A percentile compares a stretch with the other conserved stretches of the same genome.
phyloP scores from a whole-genome alignment of 2,329 filamentous ascomycete species.

The Rhinocladiella similis region DNA sequence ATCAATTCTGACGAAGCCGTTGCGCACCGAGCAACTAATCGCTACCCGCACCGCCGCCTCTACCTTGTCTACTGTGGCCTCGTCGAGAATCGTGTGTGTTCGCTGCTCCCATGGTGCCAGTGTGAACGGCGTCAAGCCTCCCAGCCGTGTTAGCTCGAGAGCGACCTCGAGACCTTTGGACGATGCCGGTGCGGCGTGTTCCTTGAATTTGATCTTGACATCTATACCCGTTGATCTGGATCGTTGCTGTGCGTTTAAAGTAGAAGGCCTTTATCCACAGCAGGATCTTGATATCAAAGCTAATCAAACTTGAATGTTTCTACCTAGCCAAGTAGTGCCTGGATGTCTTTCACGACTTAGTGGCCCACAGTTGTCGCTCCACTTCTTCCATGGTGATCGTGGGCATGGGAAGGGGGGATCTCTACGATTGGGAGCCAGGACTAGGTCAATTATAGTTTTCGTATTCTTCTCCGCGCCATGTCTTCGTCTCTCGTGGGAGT shows the following conservation, averaged over 20 bases:
- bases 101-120: not conserved
- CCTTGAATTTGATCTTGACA: constrained; percentile 31
- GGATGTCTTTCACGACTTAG: constrained; percentile 24
- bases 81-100: not conserved
- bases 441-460: not conserved
- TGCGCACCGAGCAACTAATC: too few species aligned
- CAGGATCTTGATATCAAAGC: not conserved
- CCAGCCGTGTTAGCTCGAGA: not conserved
- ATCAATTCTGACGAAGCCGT: too few species aligned
- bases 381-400: constrained; percentile 29
- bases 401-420: constrained; percentile 4
- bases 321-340: not conserved
- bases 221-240: constrained; percentile 32
- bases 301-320: not conserved
- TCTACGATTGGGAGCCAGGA: not conserved
- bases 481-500: constrained; percentile 39
- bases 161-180: constrained; percentile 30
- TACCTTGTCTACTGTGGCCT: not conserved
- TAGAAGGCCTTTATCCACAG: not conserved
- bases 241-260: constrained; percentile 27
- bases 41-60: not conserved
- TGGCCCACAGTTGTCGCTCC: constrained; percentile 14
- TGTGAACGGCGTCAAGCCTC: not conserved
- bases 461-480: not conserved
- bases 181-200: constrained; percentile 29